phyloP scores from a whole-genome alignment of 2,329 filamentous ascomycete species.

The Epicoccum nigrum region DNA sequence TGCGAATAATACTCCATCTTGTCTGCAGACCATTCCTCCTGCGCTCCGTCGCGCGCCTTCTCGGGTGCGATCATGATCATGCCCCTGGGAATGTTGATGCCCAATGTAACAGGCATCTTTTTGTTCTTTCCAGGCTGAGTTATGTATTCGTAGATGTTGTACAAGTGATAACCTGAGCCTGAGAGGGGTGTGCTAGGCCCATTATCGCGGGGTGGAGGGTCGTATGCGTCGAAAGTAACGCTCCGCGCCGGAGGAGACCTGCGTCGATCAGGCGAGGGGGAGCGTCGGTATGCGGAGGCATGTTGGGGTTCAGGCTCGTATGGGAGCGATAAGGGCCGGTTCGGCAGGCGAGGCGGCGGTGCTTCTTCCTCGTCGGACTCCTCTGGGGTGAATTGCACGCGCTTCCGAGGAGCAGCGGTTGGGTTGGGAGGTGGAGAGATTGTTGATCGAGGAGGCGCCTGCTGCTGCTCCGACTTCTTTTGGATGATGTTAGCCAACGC shows the following conservation, averaged over 20 bases:
- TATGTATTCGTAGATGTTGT: slow-evolving; percentile 97
- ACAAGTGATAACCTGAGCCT: slow-evolving; percentile 87
- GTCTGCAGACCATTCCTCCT: slow-evolving; percentile 92
- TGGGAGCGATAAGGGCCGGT: slow-evolving; percentile 64
- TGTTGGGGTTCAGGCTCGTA: slow-evolving; percentile 57
- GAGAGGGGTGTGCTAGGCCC: slow-evolving; percentile 51
- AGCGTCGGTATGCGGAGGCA: slow-evolving; percentile 49
- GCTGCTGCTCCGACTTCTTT: slow-evolving; percentile 53
- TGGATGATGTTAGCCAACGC: slow-evolving; percentile 62
- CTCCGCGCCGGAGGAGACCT: slow-evolving; percentile 47
- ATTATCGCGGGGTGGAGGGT: slow-evolving; percentile 49
- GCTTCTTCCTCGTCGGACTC: slow-evolving; percentile 67
- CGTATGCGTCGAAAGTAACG: slow-evolving; percentile 51
- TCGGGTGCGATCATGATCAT: slow-evolving; percentile 91
- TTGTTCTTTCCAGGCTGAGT: slow-evolving; percentile 96
- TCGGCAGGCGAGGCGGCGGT: slow-evolving; percentile 65
- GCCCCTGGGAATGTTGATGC: slow-evolving; percentile 88
- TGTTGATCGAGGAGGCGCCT: slow-evolving; percentile 36
- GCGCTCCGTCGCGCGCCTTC: slow-evolving; percentile 78
- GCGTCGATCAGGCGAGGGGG: slow-evolving; percentile 44
- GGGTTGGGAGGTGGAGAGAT: slow-evolving; percentile 60
- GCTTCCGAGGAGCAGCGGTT: slow-evolving; percentile 53
- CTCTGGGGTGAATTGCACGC: slow-evolving; percentile 66
- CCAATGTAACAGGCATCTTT: slow-evolving; percentile 96
- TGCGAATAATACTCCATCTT: slow-evolving; percentile 97